Conservation (phyloP, 2,329 filamentous ascomycete species). For the Gaeumannomyces tritici region DNA sequence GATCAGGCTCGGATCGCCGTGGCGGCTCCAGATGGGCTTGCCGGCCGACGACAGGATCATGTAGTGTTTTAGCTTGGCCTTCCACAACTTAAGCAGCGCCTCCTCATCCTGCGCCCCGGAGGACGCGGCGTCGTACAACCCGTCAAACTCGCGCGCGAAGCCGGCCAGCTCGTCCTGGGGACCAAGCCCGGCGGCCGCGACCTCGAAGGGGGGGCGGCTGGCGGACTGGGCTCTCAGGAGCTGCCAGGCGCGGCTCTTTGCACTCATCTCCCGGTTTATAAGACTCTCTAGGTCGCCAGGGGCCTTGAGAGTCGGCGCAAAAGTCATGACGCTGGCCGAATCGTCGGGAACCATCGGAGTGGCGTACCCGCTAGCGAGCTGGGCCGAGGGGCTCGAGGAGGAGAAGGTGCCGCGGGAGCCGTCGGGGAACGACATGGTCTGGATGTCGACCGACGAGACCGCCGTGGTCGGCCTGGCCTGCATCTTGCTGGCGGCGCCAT, state of each 20-base stretch:
- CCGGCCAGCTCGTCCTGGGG: slow-evolving; percentile 46
- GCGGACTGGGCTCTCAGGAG: slow-evolving; percentile 54
- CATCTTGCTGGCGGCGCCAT: slow-evolving; percentile 15
- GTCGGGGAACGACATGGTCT: slow-evolving; percentile 65
- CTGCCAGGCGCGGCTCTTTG: slow-evolving; percentile 59
- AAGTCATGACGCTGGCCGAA: slow-evolving; percentile 56
- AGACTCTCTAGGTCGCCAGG: slow-evolving; percentile 73
- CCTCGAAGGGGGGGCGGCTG: slow-evolving; percentile 50
- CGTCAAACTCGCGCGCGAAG: slow-evolving; percentile 71
- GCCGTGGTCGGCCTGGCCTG: slow-evolving; percentile 72
- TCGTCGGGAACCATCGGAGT: slow-evolving; percentile 40
- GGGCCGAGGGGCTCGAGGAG: slow-evolving; percentile 23
- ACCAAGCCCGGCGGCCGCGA: slow-evolving; percentile 11
- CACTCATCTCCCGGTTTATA: slow-evolving; percentile 60
- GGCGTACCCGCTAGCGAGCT: slow-evolving; percentile 30
- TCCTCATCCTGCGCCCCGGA: slow-evolving; percentile 33
- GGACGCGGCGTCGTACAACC: slow-evolving; percentile 20
- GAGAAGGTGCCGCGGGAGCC: slow-evolving; percentile 56
- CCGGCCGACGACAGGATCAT: slow-evolving; percentile 92
- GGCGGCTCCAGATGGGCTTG: slow-evolving; percentile 93
- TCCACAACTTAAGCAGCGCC: slow-evolving; percentile 62
- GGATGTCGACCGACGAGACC: slow-evolving; percentile 70
- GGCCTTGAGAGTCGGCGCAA: slow-evolving; percentile 51
- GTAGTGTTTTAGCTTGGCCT: slow-evolving; percentile 91
- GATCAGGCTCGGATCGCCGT: slow-evolving; percentile 82